phyloP scores from a whole-genome alignment of 164 flowering plant genomes.

The Liquidambar formosana region DNA sequence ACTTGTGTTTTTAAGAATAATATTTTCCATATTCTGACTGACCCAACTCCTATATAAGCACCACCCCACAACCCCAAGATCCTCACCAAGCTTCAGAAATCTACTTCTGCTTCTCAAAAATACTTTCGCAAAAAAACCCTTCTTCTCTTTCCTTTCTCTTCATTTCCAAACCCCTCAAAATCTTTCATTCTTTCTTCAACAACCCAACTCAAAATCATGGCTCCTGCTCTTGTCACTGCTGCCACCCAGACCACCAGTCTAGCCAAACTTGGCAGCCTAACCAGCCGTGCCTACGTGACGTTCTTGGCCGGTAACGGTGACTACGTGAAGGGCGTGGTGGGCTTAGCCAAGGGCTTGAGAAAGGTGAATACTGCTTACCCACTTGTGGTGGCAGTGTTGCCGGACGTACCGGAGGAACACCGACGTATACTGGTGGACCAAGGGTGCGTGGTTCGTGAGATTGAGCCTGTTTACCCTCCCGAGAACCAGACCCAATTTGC shows the following conservation, averaged over 20 bases:
- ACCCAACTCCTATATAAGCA: background rate
- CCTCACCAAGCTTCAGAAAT: no score
- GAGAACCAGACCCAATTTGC: constrained; percentile 16
- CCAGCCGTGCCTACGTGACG: constrained; percentile 17
- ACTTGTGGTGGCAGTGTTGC: constrained; percentile 21
- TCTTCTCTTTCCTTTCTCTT: no score
- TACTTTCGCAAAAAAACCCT: background rate
- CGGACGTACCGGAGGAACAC: constrained; percentile 25
- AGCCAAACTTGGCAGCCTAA: background rate
- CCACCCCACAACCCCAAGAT: background rate
- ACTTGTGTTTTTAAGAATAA: no score
- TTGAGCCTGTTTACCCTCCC: constrained; percentile 15
- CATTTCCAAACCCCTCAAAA: no score
- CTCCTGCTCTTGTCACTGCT: constrained; percentile 3
- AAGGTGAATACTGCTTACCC: constrained; percentile 20
- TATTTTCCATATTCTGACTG: no score
- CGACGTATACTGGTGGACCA: constrained; percentile 11
- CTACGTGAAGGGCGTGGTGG: constrained; percentile 23
- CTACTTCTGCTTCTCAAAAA: background rate
- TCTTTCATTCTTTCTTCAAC: no score
- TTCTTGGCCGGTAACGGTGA: constrained; percentile 21
- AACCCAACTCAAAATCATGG: constrained; percentile 20
- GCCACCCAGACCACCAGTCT: background rate
- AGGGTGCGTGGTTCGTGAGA: constrained; percentile 20
- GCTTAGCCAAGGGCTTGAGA: constrained; percentile 20